These are phyloP conservation scores for Coniferiporia sulphurascens DNA, from an alignment of 1,284 basidiomycete species.

Conservation along the genomic window DNA sequence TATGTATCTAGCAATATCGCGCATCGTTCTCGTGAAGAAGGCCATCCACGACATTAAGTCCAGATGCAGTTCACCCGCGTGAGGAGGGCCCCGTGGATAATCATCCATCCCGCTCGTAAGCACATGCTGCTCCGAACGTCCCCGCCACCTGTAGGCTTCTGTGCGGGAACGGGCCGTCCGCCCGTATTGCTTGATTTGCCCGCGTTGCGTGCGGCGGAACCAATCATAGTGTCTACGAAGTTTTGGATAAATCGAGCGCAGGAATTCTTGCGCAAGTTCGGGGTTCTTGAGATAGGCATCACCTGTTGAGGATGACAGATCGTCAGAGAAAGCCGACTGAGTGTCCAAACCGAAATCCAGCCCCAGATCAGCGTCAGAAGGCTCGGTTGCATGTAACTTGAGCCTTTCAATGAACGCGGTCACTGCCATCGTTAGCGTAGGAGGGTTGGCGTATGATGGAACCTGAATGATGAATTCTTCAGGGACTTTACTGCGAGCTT, in stretches of 20 bases:
- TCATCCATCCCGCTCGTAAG: conserved; percentile 94
- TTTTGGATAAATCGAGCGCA: conserved; percentile 77
- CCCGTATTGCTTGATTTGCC: conserved; percentile 87
- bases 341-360: conserved; percentile 42
- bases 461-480: conserved; percentile 88
- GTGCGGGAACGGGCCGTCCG: conserved; percentile 77
- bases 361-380: conserved; percentile 56
- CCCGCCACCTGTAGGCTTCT: conserved; percentile 93
- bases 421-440: conserved; percentile 87
- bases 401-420: conserved; percentile 82
- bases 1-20: conserved; percentile 76
- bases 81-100: conserved; percentile 84
- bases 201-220: conserved; percentile 91
- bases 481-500: conserved; percentile 90
- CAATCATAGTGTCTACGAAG: conserved; percentile 90
- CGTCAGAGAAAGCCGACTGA: conserved; percentile 42
- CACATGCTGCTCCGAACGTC: conserved; percentile 82
- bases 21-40: conserved; percentile 88
- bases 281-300: conserved; percentile 53
- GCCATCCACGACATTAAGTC: conserved; percentile 96
- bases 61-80: conserved; percentile 87
- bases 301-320: conserved; percentile 27
- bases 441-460: conserved; percentile 90
- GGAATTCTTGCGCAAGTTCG: conserved; percentile 59
- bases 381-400: conserved; percentile 39